phyloP scores from a whole-genome alignment of 2,329 filamentous ascomycete species.

The Fusarium sarcochroum region DNA sequence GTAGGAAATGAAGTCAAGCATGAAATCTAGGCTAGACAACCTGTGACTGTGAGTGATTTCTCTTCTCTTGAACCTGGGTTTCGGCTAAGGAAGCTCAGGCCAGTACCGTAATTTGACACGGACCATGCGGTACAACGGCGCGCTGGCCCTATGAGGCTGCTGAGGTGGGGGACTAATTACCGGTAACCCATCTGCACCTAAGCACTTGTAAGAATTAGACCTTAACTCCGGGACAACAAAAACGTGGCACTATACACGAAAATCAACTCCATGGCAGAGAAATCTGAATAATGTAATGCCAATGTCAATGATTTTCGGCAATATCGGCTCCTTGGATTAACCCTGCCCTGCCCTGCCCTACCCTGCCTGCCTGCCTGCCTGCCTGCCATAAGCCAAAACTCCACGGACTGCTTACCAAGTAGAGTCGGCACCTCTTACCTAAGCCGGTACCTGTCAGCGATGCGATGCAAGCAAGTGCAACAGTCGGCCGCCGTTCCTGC shows the following conservation, averaged over 20 bases:
- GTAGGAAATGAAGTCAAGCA: neutral
- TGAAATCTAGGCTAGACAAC: neutral
- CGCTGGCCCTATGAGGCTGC: slow-evolving; percentile 29
- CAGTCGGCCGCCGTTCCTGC: slow-evolving; percentile 31
- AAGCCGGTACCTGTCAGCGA: slow-evolving; percentile 31
- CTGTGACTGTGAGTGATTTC: too few relatives aligned
- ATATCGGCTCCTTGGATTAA: neutral
- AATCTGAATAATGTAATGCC: neutral
- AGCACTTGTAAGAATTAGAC: slow-evolving; percentile 25
- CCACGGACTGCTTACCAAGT: slow-evolving; percentile 7
- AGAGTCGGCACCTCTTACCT: slow-evolving; percentile 1
- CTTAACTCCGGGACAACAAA: neutral
- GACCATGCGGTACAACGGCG: slow-evolving; percentile 19
- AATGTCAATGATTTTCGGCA: neutral
- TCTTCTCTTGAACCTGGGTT: neutral
- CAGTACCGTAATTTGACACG: slow-evolving; percentile 4
- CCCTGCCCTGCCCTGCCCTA: too few relatives aligned
- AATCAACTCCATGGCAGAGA: neutral
- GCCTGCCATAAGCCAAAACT: neutral
- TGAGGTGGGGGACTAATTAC: slow-evolving; percentile 13
- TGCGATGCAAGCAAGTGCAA: slow-evolving; percentile 17
- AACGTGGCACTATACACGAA: neutral
- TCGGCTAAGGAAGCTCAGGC: slow-evolving; percentile 1
- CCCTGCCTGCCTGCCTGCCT: too few relatives aligned
- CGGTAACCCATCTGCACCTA: neutral